phyloP scores from a whole-genome alignment of 2,329 filamentous ascomycete genomes.

The Balansia obtecta region DNA sequence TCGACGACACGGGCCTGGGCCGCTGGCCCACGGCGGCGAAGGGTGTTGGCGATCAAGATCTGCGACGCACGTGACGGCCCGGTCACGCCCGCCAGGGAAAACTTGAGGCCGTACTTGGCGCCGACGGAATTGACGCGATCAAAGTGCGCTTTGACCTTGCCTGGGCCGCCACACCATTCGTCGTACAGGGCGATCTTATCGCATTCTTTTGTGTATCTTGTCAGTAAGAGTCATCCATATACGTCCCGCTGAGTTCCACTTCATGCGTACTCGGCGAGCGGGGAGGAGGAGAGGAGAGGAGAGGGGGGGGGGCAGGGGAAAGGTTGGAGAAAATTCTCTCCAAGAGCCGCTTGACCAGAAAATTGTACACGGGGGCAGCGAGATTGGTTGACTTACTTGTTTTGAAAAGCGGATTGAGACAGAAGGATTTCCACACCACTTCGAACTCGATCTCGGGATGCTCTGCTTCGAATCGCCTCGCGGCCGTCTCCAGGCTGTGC shows the following conservation, averaged over 20 bases:
- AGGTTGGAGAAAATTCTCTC: no score
- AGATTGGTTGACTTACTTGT: conserved; percentile 7
- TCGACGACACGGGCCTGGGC: conserved; percentile 29
- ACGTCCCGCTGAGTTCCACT: background rate
- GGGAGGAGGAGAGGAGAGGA: no score
- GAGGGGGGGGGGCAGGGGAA: no score
- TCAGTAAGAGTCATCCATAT: background rate
- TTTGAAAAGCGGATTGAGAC: conserved; percentile 26
- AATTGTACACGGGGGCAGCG: background rate
- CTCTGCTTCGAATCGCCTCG: conserved; percentile 24
- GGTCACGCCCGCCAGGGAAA: conserved; percentile 28
- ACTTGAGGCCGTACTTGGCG: conserved; percentile 23
- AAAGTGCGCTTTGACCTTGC: conserved; percentile 16
- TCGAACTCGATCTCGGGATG: conserved; percentile 34
- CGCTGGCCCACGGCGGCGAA: conserved; percentile 16
- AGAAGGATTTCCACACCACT: conserved; percentile 33
- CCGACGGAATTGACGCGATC: conserved; percentile 21
- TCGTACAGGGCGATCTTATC: conserved; percentile 26
- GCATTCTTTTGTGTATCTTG: conserved; percentile 12
- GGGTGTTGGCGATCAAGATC: conserved; percentile 32
- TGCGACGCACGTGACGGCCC: conserved; percentile 34
- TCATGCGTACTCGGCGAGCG: no score
- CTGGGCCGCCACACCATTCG: conserved; percentile 14
- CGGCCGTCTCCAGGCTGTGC: conserved; percentile 32
- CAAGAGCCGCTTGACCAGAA: background rate